Evolutionary conservation across 2,329 filamentous ascomycete genomes (phyloP).

Genomic region (Aureobasidium namibiae): DNA sequence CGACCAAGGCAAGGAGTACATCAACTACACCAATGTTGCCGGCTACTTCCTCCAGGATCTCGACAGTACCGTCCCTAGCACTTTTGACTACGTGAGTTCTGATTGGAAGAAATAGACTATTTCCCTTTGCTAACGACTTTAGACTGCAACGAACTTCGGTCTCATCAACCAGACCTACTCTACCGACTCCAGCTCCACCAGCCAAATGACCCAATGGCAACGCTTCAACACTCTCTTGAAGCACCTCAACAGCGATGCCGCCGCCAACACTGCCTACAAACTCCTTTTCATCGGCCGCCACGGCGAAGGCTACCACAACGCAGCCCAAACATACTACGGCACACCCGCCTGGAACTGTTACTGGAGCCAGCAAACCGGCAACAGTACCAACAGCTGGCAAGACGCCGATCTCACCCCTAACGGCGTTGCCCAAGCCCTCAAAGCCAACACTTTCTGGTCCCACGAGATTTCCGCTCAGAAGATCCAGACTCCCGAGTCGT

Average conservation of each 20-base stretch:
- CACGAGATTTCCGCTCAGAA: slow-evolving; percentile 43
- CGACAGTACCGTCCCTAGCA: slow-evolving; percentile 43
- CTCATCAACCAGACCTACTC: slow-evolving; percentile 56
- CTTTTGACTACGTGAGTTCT: slow-evolving; percentile 54
- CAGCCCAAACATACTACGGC: slow-evolving; percentile 58
- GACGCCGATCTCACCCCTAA: slow-evolving; percentile 54
- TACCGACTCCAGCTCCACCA: slow-evolving; percentile 40
- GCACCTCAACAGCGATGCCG: slow-evolving; percentile 44
- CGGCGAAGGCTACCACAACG: slow-evolving; percentile 58
- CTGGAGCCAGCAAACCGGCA: slow-evolving; percentile 57
- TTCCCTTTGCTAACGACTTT: background rate
- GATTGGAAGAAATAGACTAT: background rate
- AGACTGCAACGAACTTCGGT: slow-evolving; percentile 57
- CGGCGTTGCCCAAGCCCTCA: slow-evolving; percentile 50
- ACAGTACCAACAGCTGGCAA: slow-evolving; percentile 54
- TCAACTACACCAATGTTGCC: slow-evolving; percentile 52
- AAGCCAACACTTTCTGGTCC: slow-evolving; percentile 53
- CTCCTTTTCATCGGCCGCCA: slow-evolving; percentile 62
- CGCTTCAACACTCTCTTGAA: slow-evolving; percentile 52
- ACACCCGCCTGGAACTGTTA: slow-evolving; percentile 62
- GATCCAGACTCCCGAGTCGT: slow-evolving; percentile 54
- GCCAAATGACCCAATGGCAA: slow-evolving; percentile 55
- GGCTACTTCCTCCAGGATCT: slow-evolving; percentile 61
- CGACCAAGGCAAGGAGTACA: slow-evolving; percentile 27
- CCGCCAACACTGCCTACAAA: slow-evolving; percentile 54